Percentiles rank a stretch among this genome's conserved stretches.
Conservation (phyloP, 1,284 basidiomycete genomes). For the Hemileia vastatrix region DNA sequence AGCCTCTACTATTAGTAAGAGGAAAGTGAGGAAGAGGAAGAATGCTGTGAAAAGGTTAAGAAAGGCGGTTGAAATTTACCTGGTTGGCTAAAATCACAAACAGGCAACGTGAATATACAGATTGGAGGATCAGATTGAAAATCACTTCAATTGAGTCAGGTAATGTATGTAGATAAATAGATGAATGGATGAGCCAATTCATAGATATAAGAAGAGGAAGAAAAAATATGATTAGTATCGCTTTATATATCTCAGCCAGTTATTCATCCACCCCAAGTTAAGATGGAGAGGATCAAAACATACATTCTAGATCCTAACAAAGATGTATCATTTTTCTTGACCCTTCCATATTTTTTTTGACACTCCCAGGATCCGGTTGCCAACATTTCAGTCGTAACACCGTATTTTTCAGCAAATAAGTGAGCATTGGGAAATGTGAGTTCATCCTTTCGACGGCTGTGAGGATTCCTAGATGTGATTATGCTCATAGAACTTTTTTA, state of each 20-base stretch:
- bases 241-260: no score
- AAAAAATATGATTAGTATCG: no score
- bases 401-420: slow-evolving; percentile 13
- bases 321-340: neutral
- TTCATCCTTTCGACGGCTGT: slow-evolving; percentile 16
- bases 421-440: slow-evolving; percentile 16
- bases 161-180: neutral
- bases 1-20: no score
- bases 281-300: neutral
- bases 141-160: neutral
- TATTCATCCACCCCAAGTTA: neutral
- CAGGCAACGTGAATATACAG: slow-evolving; percentile 12
- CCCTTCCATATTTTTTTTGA: slow-evolving; percentile 13
- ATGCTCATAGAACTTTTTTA: slow-evolving; percentile 16
- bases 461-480: neutral
- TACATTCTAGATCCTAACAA: neutral
- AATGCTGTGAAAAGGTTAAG: neutral
- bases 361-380: slow-evolving; percentile 7
- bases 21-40: neutral
- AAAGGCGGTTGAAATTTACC: slow-evolving; percentile 17
- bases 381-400: slow-evolving; percentile 11
- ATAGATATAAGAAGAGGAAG: neutral
- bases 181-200: neutral
- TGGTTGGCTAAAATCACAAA: slow-evolving; percentile 10
- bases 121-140: neutral